Conservation (phyloP, 2,329 filamentous ascomycete species). For the Lasiodiplodia hormozganensis region DNA sequence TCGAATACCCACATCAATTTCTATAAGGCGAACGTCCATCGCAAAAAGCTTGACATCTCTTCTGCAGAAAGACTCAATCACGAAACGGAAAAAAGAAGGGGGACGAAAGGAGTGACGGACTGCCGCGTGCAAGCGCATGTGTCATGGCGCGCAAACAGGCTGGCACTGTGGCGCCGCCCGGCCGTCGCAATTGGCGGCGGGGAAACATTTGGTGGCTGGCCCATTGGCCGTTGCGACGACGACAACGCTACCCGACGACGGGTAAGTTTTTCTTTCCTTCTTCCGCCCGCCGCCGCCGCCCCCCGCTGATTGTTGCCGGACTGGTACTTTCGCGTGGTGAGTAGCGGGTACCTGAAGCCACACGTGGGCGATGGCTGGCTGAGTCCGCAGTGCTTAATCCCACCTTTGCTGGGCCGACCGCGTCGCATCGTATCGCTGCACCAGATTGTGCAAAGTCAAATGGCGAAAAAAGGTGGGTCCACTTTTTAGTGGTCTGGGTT, state of each 20-base stretch:
- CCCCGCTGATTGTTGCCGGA: conserved; percentile 5
- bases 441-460: no score
- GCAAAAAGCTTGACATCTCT: background rate
- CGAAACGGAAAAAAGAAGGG: background rate
- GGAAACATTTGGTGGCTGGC: background rate
- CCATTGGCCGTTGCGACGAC: background rate
- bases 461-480: no score
- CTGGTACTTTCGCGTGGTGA: background rate
- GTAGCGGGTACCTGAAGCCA: conserved; percentile 21
- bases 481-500: no score
- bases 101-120: background rate
- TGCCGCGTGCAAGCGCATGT: background rate
- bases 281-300: background rate
- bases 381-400: conserved; percentile 17
- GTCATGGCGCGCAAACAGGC: no score
- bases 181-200: background rate
- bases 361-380: conserved; percentile 16
- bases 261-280: background rate
- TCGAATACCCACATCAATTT: conserved; percentile 10
- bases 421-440: background rate
- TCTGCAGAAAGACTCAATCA: background rate
- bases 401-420: background rate
- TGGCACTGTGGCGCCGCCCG: no score
- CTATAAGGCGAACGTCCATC: background rate
- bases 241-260: background rate